A percentile compares a stretch with the other conserved stretches of the same genome.
These are phyloP conservation scores for Eudorina sp. DNA, from an alignment of 139 green algal genomes.

Conservation along the genomic window DNA sequence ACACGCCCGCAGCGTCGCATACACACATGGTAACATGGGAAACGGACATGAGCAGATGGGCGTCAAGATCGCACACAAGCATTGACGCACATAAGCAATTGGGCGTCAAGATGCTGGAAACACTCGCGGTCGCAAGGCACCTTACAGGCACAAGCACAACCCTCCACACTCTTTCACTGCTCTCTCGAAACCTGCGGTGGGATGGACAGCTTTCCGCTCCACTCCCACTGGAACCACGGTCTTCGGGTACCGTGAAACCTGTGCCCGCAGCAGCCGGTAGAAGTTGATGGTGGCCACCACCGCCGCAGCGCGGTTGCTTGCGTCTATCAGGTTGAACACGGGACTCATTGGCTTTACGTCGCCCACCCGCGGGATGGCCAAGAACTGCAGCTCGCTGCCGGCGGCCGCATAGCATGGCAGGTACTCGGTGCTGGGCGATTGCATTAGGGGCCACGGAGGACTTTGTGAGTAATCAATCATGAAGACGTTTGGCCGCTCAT, in stretches of 20 bases:
- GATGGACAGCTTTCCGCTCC: not conserved
- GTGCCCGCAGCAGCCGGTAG: constrained; percentile 29
- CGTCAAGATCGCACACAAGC: not conserved
- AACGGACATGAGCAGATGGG: not conserved
- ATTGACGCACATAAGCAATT: not conserved
- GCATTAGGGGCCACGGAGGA: not conserved
- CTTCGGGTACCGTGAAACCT: constrained; percentile 14
- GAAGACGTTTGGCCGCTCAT: too few relatives aligned
- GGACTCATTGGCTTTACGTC: constrained; percentile 26
- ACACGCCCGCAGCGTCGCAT: not conserved
- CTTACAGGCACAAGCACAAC: not conserved
- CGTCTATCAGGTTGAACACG: constrained; percentile 14
- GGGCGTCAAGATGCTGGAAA: not conserved
- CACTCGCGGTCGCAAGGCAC: not conserved
- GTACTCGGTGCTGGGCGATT: constrained; percentile 28
- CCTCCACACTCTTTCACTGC: constrained; percentile 26
- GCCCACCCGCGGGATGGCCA: constrained; percentile 2
- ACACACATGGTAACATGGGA: constrained; percentile 7
- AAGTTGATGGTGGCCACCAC: too few relatives aligned
- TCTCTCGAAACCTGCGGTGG: not conserved
- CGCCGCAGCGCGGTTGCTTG: constrained; percentile 3
- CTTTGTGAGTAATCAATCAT: not conserved
- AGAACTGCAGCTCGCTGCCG: constrained; percentile 33
- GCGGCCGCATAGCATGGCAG: constrained; percentile 38
- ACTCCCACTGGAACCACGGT: constrained; percentile 23